Conservation (phyloP, 2,329 filamentous ascomycete species). For the Colletotrichum tanaceti region DNA sequence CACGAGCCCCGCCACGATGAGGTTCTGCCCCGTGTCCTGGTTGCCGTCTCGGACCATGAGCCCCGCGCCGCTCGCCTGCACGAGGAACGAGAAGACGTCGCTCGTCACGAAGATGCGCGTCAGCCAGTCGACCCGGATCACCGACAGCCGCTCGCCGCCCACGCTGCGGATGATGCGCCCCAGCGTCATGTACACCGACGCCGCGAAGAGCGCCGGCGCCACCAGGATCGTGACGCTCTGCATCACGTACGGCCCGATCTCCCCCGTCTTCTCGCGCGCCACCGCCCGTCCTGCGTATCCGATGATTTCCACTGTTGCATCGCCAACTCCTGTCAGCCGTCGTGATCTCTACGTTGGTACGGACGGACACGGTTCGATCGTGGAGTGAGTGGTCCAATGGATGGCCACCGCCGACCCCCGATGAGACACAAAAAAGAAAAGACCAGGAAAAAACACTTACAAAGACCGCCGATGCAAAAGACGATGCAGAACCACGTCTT, state of each 20-base stretch:
- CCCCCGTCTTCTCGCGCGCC: constrained; percentile 46
- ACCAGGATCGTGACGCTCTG: constrained; percentile 59
- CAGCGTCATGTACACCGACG: constrained; percentile 63
- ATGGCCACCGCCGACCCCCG: no score
- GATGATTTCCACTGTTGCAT: constrained; percentile 55
- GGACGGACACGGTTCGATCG: no score
- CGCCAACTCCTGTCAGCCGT: background rate
- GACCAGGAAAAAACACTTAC: constrained; percentile 55
- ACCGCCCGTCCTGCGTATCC: constrained; percentile 53
- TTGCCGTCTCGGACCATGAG: constrained; percentile 45
- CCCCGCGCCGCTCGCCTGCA: constrained; percentile 60
- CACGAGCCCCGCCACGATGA: constrained; percentile 67
- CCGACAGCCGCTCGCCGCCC: constrained; percentile 49
- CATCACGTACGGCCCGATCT: constrained; percentile 53
- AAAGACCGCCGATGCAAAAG: constrained; percentile 59
- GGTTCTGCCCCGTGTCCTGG: constrained; percentile 56
- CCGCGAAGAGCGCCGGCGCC: constrained; percentile 61
- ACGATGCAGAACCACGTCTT: constrained; percentile 63
- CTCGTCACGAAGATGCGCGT: constrained; percentile 67
- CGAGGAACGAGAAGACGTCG: constrained; percentile 63
- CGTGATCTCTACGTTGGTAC: background rate
- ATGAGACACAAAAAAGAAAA: no score
- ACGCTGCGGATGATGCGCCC: constrained; percentile 56
- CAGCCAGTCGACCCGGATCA: constrained; percentile 54
- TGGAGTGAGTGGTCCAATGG: background rate